A percentile compares a stretch with the other conserved stretches of the same genome.
phyloP scores from a whole-genome alignment of 106 monocot species.

The Agapanthus africanus region DNA sequence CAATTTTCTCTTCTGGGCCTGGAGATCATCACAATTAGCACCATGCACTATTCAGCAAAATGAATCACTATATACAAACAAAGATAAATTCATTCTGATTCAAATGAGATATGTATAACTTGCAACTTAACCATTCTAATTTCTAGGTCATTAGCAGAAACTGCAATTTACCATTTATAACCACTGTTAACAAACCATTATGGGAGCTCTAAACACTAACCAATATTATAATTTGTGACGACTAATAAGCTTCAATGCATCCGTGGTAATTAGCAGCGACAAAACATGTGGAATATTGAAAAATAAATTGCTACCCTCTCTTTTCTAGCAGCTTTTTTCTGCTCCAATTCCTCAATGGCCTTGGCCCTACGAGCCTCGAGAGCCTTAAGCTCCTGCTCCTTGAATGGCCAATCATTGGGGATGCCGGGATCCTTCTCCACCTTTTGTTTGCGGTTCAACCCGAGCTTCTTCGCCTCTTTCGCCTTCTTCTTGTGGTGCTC shows the following conservation, averaged over 20 bases:
- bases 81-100: too few species aligned
- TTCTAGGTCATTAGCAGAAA: too few species aligned
- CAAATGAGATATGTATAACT: too few species aligned
- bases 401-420: conserved; percentile 99
- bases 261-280: background rate
- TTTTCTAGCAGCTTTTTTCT: conserved; percentile 89
- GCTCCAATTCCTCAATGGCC: conserved; percentile 73
- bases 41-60: background rate
- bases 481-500: conserved; percentile 91
- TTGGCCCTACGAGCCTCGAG: conserved; percentile 69
- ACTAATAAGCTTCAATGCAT: background rate
- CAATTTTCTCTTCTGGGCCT: conserved; percentile 82
- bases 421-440: conserved; percentile 98
- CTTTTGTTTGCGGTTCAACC: conserved; percentile 43
- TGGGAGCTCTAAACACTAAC: too few species aligned
- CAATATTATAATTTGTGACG: too few species aligned
- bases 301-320: conserved; percentile 59
- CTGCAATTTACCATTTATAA: too few species aligned
- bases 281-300: background rate
- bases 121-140: background rate
- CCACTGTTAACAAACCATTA: too few species aligned
- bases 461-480: conserved; percentile 76
- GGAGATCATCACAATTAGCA: conserved; percentile 7
- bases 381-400: conserved; percentile 86
- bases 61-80: too few species aligned